Base-by-base conservation (phyloP, 495 filamentous ascomycete species). In the Geopyxis carbonaria region DNA sequence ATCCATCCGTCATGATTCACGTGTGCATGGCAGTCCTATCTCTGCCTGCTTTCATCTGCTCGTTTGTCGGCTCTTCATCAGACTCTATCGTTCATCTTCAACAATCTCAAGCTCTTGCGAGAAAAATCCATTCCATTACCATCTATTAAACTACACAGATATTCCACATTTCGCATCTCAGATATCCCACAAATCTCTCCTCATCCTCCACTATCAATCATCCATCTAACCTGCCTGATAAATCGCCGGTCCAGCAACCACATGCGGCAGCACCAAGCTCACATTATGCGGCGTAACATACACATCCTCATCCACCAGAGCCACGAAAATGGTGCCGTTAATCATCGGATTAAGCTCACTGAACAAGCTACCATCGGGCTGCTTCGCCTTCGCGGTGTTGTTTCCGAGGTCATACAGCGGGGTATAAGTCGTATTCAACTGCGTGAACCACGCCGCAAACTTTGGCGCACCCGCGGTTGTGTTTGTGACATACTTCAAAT, bases 371-470 rank as follows among this genome's bases (percentile, higher is more conserved):
- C 64, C 60, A 25, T 60, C 56, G 0, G 82, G 85, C 61, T 93
- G 84, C 38, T 66, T 66, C 0, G 82, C 80, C 46, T 61, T 73
- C 0, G 76, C 82, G 1, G 59, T 60, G 38, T 68, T 72, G 13
- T 59, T 57, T 5, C 45, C 43, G 1, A 65, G 61, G 35, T 75
- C 52, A 4, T 57, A 66, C 45, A 92, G 57, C 0, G 74, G 64
- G 2, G 81, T 72, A 56, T 91, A 91, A 0, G 84, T 92, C 18
- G 83, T 64, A 46, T 93, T 92, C 22, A 91, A 61, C 68, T 91
- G 84, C n/a, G 61, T 65, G 6, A 78, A 70, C 82, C 80, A 93
- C 0, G 68, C 69, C 1, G 85, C 85, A 27, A 67, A 93, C 28
- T 57, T 55, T 0, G 81, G 76, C 2, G 51, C 44, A 1, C 69